Evolutionary conservation across 2,329 filamentous ascomycete genomes (phyloP).

Genomic region (Beauveria asiatica): DNA sequence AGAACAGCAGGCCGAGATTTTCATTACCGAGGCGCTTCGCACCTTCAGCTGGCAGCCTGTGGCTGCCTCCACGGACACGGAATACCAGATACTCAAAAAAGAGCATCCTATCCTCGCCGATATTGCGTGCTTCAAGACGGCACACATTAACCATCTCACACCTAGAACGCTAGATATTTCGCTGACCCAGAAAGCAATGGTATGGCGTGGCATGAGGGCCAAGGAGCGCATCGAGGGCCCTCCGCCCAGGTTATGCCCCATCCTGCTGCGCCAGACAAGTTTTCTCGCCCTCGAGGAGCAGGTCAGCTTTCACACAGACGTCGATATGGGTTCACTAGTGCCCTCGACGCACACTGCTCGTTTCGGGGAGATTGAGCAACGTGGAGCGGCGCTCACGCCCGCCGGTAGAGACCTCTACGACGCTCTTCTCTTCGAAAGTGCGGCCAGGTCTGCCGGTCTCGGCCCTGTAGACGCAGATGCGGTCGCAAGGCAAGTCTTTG

Average conservation of each 20-base stretch:
- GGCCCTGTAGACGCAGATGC: slow-evolving; percentile 15
- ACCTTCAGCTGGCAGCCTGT: slow-evolving; percentile 40
- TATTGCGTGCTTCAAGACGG: slow-evolving; percentile 31
- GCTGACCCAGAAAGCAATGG: slow-evolving; percentile 35
- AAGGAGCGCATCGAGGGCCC: slow-evolving; percentile 46
- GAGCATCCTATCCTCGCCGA: slow-evolving; percentile 42
- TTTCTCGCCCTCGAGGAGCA: slow-evolving; percentile 42
- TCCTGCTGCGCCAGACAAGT: slow-evolving; percentile 45
- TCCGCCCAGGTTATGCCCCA: slow-evolving; percentile 32
- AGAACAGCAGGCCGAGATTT: slow-evolving; percentile 22
- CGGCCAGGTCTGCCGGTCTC: not conserved
- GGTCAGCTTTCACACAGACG: slow-evolving; percentile 28
- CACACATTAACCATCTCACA: slow-evolving; percentile 47
- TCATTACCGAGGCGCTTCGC: slow-evolving; percentile 35
- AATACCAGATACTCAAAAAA: slow-evolving; percentile 32
- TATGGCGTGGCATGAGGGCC: slow-evolving; percentile 27
- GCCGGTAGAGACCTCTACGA: slow-evolving; percentile 39
- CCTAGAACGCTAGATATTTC: slow-evolving; percentile 42
- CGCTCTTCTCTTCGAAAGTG: slow-evolving; percentile 22
- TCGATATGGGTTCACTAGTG: slow-evolving; percentile 14
- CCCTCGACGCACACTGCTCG: slow-evolving; percentile 37
- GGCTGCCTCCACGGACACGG: slow-evolving; percentile 29
- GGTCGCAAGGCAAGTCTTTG: slow-evolving; percentile 23
- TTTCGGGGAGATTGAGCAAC: slow-evolving; percentile 46
- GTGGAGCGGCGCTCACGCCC: slow-evolving; percentile 40